phyloP scores from a whole-genome alignment of 2,329 filamentous ascomycete genomes.

The Penicillium sp. region DNA sequence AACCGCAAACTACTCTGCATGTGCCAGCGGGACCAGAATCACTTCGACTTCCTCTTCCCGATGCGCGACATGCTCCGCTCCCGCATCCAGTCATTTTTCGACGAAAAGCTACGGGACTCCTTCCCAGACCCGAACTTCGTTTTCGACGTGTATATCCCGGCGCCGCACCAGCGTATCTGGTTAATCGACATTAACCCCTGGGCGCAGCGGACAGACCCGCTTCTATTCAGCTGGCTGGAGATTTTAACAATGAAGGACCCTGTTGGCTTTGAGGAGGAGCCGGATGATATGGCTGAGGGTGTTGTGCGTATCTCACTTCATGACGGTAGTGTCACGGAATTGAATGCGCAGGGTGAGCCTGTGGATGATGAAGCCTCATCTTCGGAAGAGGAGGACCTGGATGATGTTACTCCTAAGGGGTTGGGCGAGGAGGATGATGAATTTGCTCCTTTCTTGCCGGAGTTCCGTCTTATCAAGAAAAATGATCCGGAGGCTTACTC shows the following conservation, averaged over 20 bases:
- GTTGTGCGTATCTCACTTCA: slow-evolving; percentile 43
- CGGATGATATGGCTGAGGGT: slow-evolving; percentile 33
- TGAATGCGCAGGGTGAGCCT: slow-evolving; percentile 30
- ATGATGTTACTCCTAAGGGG: slow-evolving; percentile 31
- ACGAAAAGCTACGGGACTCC: slow-evolving; percentile 69
- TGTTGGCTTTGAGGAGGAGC: slow-evolving; percentile 40
- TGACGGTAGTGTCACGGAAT: slow-evolving; percentile 22
- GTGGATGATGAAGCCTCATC: slow-evolving; percentile 34
- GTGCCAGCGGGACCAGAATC: slow-evolving; percentile 85
- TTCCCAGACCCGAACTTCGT: slow-evolving; percentile 85
- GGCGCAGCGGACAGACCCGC: slow-evolving; percentile 83
- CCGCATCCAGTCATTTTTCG: slow-evolving; percentile 78
- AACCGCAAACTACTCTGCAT: slow-evolving; percentile 78
- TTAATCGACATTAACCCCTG: slow-evolving; percentile 95
- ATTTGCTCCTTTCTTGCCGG: slow-evolving; percentile 63
- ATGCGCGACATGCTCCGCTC: slow-evolving; percentile 69
- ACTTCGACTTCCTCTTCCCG: slow-evolving; percentile 79
- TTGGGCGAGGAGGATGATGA: slow-evolving; percentile 57
- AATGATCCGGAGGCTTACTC: slow-evolving; percentile 88
- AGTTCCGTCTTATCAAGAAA: slow-evolving; percentile 79
- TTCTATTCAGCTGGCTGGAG: slow-evolving; percentile 90
- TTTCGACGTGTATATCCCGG: slow-evolving; percentile 91
- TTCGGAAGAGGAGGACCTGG: slow-evolving; percentile 31
- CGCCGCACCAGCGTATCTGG: slow-evolving; percentile 74
- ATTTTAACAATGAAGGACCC: slow-evolving; percentile 69